A percentile compares a stretch with the other conserved stretches of the same genome.
Conservation (phyloP, 768 basidiomycete genomes). For the Auricularia sp. region DNA sequence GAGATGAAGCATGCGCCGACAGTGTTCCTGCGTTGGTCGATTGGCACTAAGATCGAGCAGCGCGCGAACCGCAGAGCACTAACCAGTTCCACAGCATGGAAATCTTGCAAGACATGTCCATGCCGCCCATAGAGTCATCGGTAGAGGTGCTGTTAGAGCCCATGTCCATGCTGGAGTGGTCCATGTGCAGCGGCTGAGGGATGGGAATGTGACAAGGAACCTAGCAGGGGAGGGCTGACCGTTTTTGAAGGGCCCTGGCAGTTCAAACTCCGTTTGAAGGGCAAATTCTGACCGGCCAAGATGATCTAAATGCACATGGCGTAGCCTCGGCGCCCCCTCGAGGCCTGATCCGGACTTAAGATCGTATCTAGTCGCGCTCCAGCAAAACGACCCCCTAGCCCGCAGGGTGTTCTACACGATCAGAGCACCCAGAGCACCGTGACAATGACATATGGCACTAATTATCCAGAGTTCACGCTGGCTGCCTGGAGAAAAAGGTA, state of each 20-base stretch:
- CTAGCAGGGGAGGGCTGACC: neutral
- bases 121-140: neutral
- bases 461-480: no score
- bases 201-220: neutral
- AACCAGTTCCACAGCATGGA: constrained; percentile 24
- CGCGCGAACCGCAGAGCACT: neutral
- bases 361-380: no score
- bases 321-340: no score
- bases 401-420: no score
- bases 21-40: constrained; percentile 7
- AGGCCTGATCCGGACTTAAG: no score
- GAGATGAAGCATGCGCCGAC: constrained; percentile 22
- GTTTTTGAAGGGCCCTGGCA: neutral
- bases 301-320: no score
- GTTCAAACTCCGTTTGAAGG: neutral
- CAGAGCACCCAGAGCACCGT: no score
- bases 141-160: neutral
- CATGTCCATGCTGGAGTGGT: neutral
- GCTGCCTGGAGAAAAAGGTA: no score
- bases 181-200: neutral
- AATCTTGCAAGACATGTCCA: constrained; percentile 5
- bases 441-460: no score
- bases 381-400: no score
- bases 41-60: no score
- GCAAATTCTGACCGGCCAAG: no score